Conservation (phyloP, 148 eudicot species). For the Rhododendron vialii region DNA sequence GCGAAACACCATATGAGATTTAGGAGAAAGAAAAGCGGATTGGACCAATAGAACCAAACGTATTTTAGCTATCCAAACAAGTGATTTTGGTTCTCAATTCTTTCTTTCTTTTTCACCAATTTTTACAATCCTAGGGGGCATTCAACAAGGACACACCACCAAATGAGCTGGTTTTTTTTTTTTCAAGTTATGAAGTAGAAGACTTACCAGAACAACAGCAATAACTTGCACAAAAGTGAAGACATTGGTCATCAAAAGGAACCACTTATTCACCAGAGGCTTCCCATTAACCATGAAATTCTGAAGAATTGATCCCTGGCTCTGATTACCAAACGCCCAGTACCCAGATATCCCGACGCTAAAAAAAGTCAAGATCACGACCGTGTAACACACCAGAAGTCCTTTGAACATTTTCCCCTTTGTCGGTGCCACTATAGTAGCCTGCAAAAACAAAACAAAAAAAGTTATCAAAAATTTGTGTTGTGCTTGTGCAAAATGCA, state of each 20-base stretch:
- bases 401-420: constrained; percentile 91
- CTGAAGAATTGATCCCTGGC: constrained; percentile 39
- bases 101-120: neutral
- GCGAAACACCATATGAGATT: too few relatives aligned
- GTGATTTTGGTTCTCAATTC: neutral
- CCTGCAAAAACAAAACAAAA: constrained; percentile 25
- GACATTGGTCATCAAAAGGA: constrained; percentile 48
- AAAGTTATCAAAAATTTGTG: neutral
- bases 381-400: constrained; percentile 49
- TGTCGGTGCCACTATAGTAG: constrained; percentile 68
- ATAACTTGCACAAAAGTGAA: constrained; percentile 56
- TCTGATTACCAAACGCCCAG: constrained; percentile 76
- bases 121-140: neutral
- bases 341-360: constrained; percentile 70
- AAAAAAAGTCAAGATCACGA: constrained; percentile 51
- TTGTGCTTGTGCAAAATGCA: neutral
- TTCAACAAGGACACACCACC: neutral
- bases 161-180: neutral
- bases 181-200: too few relatives aligned
- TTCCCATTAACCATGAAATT: constrained; percentile 43
- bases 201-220: constrained; percentile 50
- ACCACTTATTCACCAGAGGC: constrained; percentile 58
- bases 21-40: too few relatives aligned
- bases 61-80: too few relatives aligned
- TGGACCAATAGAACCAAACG: too few relatives aligned